A percentile compares a stretch with the other conserved stretches of the same genome.
These are phyloP conservation scores for Ceratobasidium sp. DNA, from an alignment of 1,284 basidiomycete species.

Conservation along the genomic window DNA sequence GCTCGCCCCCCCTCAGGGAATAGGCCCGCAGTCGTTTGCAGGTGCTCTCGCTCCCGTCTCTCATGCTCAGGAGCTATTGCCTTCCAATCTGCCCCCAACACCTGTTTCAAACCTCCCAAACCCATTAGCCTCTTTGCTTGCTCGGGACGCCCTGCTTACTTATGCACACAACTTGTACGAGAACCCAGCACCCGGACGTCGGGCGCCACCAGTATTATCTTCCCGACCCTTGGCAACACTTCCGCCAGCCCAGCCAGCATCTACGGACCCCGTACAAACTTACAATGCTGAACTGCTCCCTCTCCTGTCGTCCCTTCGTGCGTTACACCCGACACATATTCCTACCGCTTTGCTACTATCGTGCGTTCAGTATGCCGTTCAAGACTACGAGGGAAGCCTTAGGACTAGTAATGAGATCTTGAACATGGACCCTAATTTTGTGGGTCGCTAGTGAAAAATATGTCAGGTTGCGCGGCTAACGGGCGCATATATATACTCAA, in stretches of 20 bases:
- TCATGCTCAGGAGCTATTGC: neutral
- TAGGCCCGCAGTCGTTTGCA: constrained; percentile 17
- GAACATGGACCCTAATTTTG: constrained; percentile 56
- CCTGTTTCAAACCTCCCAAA: constrained; percentile 29
- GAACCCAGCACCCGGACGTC: constrained; percentile 41
- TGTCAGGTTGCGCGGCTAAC: neutral
- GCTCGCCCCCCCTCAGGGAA: constrained; percentile 20
- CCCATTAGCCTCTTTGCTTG: constrained; percentile 49
- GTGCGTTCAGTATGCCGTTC: constrained; percentile 56
- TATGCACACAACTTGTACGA: constrained; percentile 52
- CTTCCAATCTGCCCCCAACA: neutral
- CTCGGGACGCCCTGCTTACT: constrained; percentile 51
- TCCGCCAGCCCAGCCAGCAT: constrained; percentile 1
- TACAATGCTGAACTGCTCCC: constrained; percentile 53
- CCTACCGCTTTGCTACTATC: constrained; percentile 56
- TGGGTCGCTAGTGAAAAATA: constrained; percentile 48
- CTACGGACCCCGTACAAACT: constrained; percentile 43
- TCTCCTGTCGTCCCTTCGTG: constrained; percentile 52
- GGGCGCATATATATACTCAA: constrained; percentile 16
- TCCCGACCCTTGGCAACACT: constrained; percentile 26
- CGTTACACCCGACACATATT: constrained; percentile 54
- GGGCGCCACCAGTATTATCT: constrained; percentile 46
- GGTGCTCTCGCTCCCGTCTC: constrained; percentile 23
- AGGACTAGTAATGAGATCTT: constrained; percentile 50
- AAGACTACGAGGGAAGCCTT: constrained; percentile 52